These are phyloP conservation scores for Acanthamoeba lenticulata DNA, from an alignment of 208 protist species.

Conservation along the genomic window DNA sequence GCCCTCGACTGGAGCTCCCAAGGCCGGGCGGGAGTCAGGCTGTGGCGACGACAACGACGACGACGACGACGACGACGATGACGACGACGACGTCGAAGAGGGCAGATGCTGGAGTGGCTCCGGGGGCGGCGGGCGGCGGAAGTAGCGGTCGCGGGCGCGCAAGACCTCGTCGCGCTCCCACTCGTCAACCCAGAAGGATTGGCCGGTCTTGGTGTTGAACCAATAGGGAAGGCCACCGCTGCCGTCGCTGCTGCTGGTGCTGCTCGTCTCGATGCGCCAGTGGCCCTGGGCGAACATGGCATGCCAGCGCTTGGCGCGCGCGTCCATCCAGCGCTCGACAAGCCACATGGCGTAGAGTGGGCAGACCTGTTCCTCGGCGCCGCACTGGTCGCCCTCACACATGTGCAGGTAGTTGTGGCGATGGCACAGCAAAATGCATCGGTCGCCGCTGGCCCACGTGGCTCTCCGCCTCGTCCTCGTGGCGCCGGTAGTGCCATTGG, in stretches of 20 bases:
- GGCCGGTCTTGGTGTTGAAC: background rate
- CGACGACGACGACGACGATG: too few relatives aligned
- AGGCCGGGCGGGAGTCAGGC: too few relatives aligned
- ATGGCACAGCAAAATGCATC: background rate
- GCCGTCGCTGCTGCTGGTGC: background rate
- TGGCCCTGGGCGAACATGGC: background rate
- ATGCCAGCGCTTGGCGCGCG: background rate
- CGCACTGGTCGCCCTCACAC: background rate
- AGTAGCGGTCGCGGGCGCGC: background rate
- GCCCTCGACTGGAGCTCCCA: too few relatives aligned
- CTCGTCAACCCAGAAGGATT: background rate
- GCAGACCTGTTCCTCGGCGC: background rate
- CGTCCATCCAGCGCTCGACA: background rate
- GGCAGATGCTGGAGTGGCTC: too few relatives aligned
- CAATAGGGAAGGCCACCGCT: background rate
- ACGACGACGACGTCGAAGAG: too few relatives aligned
- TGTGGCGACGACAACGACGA: too few relatives aligned
- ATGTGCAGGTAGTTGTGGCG: slow-evolving; percentile 26
- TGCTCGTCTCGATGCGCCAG: background rate
- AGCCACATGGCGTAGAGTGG: background rate
- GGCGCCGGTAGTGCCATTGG: background rate
- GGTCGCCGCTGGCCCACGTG: background rate
- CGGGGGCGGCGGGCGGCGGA: too few relatives aligned
- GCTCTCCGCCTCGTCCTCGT: background rate
- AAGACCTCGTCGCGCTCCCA: background rate